A percentile compares a stretch with the other conserved stretches of the same genome.
phyloP scores from a whole-genome alignment of 164 flowering plant genomes.

The Echeveria elegans region DNA sequence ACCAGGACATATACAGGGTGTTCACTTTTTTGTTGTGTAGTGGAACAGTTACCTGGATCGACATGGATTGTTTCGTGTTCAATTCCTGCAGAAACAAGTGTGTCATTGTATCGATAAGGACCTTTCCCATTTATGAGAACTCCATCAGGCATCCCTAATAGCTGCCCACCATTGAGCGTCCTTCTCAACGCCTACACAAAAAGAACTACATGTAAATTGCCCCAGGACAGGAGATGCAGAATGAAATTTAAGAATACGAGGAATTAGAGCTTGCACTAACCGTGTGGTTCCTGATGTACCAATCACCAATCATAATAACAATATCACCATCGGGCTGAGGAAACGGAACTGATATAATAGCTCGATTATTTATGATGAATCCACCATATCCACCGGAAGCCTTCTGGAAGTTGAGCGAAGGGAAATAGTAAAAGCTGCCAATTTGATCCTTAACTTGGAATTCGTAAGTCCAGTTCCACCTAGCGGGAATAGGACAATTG shows the following conservation, averaged over 20 bases:
- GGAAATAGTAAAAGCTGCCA: constrained; percentile 14
- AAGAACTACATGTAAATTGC: background rate
- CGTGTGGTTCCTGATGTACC: constrained; percentile 17
- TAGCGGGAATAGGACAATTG: constrained; percentile 23
- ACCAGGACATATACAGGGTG: background rate
- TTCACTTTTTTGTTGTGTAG: background rate
- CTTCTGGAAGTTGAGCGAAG: constrained; percentile 22
- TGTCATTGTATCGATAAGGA: constrained; percentile 10
- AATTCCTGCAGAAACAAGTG: constrained; percentile 9
- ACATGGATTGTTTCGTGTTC: constrained; percentile 13
- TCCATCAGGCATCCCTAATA: constrained; percentile 12
- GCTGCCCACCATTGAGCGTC: constrained; percentile 7
- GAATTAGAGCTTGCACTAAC: background rate
- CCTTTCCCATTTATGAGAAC: constrained; percentile 14
- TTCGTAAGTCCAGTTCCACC: constrained; percentile 19
- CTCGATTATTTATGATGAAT: constrained; percentile 12
- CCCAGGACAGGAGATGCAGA: background rate
- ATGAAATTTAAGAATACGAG: background rate
- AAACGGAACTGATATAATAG: constrained; percentile 18
- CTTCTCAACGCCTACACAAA: constrained; percentile 6
- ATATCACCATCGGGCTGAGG: constrained; percentile 18
- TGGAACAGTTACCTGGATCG: constrained; percentile 12
- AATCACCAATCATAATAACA: constrained; percentile 23
- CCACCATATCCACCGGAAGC: constrained; percentile 31
- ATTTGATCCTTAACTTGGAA: constrained; percentile 14